Evolutionary conservation across 176 grass and related monocot genomes (phyloP).

Genomic region (Tuctoria greenei): DNA sequence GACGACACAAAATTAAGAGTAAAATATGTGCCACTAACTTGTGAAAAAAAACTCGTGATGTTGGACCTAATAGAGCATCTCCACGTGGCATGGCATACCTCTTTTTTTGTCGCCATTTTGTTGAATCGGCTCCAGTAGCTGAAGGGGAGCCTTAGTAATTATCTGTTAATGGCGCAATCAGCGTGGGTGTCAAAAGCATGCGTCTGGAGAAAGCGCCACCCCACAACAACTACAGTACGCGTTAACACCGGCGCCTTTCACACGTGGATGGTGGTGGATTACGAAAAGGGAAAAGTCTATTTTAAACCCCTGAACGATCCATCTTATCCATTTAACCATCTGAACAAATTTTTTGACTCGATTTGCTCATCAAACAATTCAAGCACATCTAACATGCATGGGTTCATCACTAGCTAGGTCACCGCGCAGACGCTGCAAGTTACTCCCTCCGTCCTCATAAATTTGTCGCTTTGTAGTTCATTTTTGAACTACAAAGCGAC

Average conservation of each 20-base stretch:
- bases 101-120: not conserved
- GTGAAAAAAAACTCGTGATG: not conserved
- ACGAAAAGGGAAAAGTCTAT: too few relatives aligned
- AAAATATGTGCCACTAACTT: constrained; percentile 4
- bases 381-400: too few relatives aligned
- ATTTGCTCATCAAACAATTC: too few relatives aligned
- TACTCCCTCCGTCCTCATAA: too few relatives aligned
- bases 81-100: not conserved
- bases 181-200: not conserved
- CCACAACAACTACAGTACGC: not conserved
- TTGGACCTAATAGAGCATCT: not conserved
- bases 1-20: not conserved
- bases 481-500: too few relatives aligned
- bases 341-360: too few relatives aligned
- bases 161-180: not conserved
- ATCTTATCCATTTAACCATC: too few relatives aligned
- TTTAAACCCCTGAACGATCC: too few relatives aligned
- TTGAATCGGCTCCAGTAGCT: not conserved
- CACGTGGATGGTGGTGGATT: not conserved
- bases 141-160: not conserved
- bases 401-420: not conserved
- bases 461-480: too few relatives aligned
- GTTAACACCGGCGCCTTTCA: not conserved
- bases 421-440: not conserved
- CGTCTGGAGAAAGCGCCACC: constrained; percentile 8